phyloP scores from a whole-genome alignment of 352 stramenopile species.

The Globisporangium viniferum region DNA sequence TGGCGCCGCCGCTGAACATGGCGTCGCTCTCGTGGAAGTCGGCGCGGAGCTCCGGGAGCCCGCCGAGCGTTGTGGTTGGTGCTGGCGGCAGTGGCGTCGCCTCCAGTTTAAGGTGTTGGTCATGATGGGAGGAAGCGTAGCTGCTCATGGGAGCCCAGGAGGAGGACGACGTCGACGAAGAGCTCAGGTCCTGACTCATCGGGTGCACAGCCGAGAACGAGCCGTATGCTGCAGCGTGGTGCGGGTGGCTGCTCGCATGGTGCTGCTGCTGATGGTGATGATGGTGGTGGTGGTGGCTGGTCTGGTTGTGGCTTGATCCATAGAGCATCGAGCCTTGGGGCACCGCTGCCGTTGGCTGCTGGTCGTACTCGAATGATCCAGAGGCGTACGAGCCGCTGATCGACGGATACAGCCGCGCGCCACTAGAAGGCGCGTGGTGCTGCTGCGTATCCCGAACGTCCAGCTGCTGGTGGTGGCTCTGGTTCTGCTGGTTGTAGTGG shows the following conservation, averaged over 20 bases:
- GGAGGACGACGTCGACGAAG: not conserved
- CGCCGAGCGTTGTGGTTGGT: not conserved
- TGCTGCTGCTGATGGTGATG: too few species aligned
- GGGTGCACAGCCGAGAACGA: not conserved
- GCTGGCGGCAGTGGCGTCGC: not conserved
- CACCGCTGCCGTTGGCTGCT: not conserved
- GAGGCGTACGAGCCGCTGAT: not conserved
- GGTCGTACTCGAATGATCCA: not conserved
- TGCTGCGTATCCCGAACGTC: not conserved
- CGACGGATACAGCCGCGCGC: not conserved
- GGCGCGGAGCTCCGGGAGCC: not conserved
- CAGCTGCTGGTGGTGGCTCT: not conserved
- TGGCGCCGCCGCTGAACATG: not conserved
- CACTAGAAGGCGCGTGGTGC: not conserved
- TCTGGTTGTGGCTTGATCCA: not conserved
- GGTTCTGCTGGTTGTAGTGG: not conserved
- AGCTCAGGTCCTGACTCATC: not conserved
- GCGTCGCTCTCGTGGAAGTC: constrained; percentile 2
- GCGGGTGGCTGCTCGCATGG: not conserved
- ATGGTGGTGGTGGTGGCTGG: not conserved
- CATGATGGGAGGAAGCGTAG: not conserved
- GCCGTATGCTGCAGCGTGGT: not conserved
- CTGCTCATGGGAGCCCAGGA: not conserved
- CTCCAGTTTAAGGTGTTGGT: not conserved
- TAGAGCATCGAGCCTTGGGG: not conserved